Evolutionary conservation across 139 green algal genomes (phyloP), one percentile per base, ranked within the genome.

Genomic region (Diplosphaera chodatii): DNA sequence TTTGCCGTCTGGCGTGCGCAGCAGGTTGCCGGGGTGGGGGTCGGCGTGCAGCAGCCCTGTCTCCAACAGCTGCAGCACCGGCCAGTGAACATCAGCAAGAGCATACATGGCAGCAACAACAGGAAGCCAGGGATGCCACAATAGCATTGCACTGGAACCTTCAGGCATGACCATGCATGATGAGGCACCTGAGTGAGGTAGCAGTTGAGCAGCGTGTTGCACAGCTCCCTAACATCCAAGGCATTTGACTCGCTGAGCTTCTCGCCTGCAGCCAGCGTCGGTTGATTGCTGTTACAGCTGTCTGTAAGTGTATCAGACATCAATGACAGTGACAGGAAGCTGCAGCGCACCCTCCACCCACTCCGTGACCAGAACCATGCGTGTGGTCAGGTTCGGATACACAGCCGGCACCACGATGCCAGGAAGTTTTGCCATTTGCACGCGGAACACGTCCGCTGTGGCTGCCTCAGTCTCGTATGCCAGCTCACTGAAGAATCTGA

Each of bases 21-120:
- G 79, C 32, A 98, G 80, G 78, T 97, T 97, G 73, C 92, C 91
- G 1, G 87, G 74, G 72, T 93, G 92, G 21, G 90, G 89, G 80
- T 96, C 93, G 1, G 92, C 91, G 76, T 97, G 92, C 73, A 98
- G 86, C 67, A 93, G 83, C 30, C 91, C 92, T 0, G 90, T 95
- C 67, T 94, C 89, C 62, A 90, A 31, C 31, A 68, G 63, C 63
- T 68, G 63, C 13, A 37, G 13, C n/a, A n/a, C n/a, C n/a, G n/a
- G n/a, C n/a, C n/a, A n/a, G n/a, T n/a, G n/a, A n/a, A n/a, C n/a
- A n/a, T n/a, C n/a, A n/a, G n/a, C n/a, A n/a, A n/a, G n/a, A n/a
- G n/a, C n/a, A n/a, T n/a, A n/a, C n/a, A n/a, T n/a, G n/a, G n/a
- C n/a, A n/a, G n/a, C n/a, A n/a, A n/a, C n/a, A n/a, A n/a, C n/a